Evolutionary conservation across 192 early-diverging fungal species (phyloP).

Genomic region (Rhizoclosmatium sp.): DNA sequence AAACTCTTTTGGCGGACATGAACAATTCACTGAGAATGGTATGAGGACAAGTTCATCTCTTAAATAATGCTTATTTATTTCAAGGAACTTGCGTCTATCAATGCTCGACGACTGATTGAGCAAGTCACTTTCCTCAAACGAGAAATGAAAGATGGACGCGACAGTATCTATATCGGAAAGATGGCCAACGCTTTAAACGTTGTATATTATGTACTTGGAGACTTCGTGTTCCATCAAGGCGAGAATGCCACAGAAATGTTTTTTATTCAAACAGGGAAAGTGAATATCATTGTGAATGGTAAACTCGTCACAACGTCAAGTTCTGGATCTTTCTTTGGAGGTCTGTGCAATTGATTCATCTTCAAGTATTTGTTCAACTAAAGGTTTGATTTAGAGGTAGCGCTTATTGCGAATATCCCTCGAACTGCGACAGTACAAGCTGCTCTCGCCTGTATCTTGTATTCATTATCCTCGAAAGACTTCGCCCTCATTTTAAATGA

Average conservation of each 20-base stretch:
- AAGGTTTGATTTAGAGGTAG: slow-evolving; percentile 17
- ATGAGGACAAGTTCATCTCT: background rate
- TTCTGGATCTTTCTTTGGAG: slow-evolving; percentile 29
- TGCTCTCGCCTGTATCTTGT: slow-evolving; percentile 15
- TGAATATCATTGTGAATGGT: slow-evolving; percentile 38
- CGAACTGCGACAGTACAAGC: slow-evolving; percentile 40
- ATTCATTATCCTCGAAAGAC: slow-evolving; percentile 16
- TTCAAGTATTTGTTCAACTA: background rate
- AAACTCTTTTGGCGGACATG: slow-evolving; percentile 12
- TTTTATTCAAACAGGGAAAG: slow-evolving; percentile 41
- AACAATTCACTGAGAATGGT: slow-evolving; percentile 27
- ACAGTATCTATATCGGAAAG: slow-evolving; percentile 35
- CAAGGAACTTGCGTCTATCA: slow-evolving; percentile 40
- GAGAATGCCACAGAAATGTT: slow-evolving; percentile 38
- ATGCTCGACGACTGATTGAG: slow-evolving; percentile 35
- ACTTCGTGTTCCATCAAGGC: slow-evolving; percentile 37
- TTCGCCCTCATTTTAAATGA: slow-evolving; percentile 36
- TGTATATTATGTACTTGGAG: slow-evolving; percentile 38
- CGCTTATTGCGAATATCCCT: slow-evolving; percentile 37
- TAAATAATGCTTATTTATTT: background rate
- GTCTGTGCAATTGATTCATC: background rate
- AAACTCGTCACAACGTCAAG: slow-evolving; percentile 5
- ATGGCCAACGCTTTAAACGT: slow-evolving; percentile 30
- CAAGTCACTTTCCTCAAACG: slow-evolving; percentile 42
- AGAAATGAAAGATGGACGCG: slow-evolving; percentile 35